Evolutionary conservation across 192 early-diverging fungal species (phyloP), one percentile per base, ranked within the genome.

Genomic region (Backusella mclennaniae): DNA sequence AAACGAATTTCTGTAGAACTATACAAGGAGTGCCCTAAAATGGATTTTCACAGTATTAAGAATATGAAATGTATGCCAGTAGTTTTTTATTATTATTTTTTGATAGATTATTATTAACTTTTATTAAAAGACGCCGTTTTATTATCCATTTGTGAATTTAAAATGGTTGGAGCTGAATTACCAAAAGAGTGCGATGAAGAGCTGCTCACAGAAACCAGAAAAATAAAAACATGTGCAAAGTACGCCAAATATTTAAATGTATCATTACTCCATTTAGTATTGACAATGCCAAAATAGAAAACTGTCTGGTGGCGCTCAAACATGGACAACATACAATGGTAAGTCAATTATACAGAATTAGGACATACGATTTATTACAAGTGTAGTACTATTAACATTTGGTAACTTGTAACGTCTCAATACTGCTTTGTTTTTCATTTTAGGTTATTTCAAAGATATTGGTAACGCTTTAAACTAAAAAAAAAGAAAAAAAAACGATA

Each of bases 141-240:
- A 23, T 26, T 63, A 63, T 63, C 56, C 1, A 29, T 63, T 4
- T 63, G 56, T 29, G 56, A 63, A 63, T 63, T 63, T 29, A 63
- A 26, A 26, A 63, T 63, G 56, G 56, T 63, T 5, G 56, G 23
- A 4, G 56, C 56, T 63, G 4, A 29, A 26, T 26, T 63, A 29
- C 56, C 56, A 63, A 63, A 63, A 4, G 56, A 29, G 21, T 63
- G 56, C 3, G 56, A 63, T 29, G 56, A 63, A 23, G 26, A 29
- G 26, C 23, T 29, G 26, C 12, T 63, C 3, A 63, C 56, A 63
- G 56, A 63, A 63, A 63, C 56, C 21, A 63, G 26, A 29, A 63
- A 63, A 26, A 63, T 63, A 63, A 63, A 63, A 63, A 8, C 56
- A 63, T 63, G 56, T 63, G 56, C 56, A 63, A 63, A 63, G 56